Base-by-base conservation (phyloP, 108 stramenopile species). In the Stephanodiscus minutulus region DNA sequence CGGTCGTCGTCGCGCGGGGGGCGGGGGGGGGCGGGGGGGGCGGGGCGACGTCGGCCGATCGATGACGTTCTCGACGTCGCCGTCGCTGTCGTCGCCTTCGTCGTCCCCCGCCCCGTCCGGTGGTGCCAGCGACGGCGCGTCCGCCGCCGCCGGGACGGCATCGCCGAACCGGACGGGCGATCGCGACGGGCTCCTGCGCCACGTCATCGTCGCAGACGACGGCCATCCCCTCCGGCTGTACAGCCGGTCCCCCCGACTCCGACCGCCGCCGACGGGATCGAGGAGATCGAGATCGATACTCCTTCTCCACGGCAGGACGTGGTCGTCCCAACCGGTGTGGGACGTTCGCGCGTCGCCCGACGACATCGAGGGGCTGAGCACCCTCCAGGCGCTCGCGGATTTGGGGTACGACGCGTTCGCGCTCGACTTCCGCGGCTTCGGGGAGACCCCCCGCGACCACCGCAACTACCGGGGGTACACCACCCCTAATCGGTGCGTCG, bases 341-440 rank as follows among this genome's bases (percentile, higher is more conserved):
- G 90, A 95, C 66, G 75, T 92, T 28, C 72, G 74, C 27, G 70
- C 68, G 2, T 65, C 70, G 33, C 46, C 62, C 15, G 44, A 35
- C 6, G 77, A 79, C 37, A 49, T 70, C n/a, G 64, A 76, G 47
- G 56, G 61, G 27, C 67, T 74, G 47, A 57, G 68, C 48, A 64
- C 89, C 44, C 82, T 92, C 86, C 89, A 91, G 79, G 68, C 79
- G 10, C 57, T 94, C 9, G 46, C 67, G 20, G 80, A 81, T 18
- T 61, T 77, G 55, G 86, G 88, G 17, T 77, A 91, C 52, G 63
- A 76, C 37, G 83, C 85, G 8, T 95, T 92, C 58, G 69, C 83
- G 20, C 84, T 95, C 86, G 94, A 95, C 64, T 92, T 95, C 66
- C 77, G 94, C n/a, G 94, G 94, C 43, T 95, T 95, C 78, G 94